These are phyloP conservation scores for Sugiyamaella xylanicola DNA, from an alignment of 1,139 yeast species.

Conservation along the genomic window DNA sequence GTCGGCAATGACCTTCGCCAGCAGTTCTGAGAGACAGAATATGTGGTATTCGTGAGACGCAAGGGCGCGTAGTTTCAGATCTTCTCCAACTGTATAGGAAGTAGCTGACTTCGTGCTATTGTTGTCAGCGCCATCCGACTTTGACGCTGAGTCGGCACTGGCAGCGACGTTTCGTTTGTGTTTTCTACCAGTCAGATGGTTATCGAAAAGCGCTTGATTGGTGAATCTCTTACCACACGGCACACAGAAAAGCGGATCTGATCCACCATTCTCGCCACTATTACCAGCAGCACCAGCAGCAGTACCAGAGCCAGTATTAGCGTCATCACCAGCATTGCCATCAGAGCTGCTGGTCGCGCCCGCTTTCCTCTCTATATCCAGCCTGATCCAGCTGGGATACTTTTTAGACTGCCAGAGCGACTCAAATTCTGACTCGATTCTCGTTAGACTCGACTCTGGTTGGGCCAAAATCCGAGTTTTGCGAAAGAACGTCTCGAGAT, in stretches of 20 bases:
- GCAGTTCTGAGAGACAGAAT: slow-evolving; percentile 40
- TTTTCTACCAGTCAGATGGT: slow-evolving; percentile 75
- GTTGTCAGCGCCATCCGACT: too few relatives aligned
- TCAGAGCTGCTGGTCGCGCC: slow-evolving; percentile 20
- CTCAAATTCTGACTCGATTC: slow-evolving; percentile 44
- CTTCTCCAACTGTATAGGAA: too few relatives aligned
- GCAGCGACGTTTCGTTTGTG: slow-evolving; percentile 57
- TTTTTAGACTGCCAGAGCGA: slow-evolving; percentile 35
- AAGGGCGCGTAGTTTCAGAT: slow-evolving; percentile 25
- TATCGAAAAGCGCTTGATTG: slow-evolving; percentile 63
- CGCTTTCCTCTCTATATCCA: slow-evolving; percentile 39
- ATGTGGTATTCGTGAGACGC: slow-evolving; percentile 46
- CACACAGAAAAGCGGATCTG: slow-evolving; percentile 50
- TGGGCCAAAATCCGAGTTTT: slow-evolving; percentile 57
- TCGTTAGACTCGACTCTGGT: slow-evolving; percentile 42
- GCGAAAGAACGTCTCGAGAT: slow-evolving; percentile 50
- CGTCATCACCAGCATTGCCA: slow-evolving; percentile 13
- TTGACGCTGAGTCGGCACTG: too few relatives aligned
- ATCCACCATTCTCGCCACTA: slow-evolving; percentile 34
- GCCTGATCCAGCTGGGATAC: slow-evolving; percentile 26
- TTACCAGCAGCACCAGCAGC: slow-evolving; percentile 11
- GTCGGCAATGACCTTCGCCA: slow-evolving; percentile 47
- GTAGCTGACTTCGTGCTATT: too few relatives aligned
- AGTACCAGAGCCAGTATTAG: slow-evolving; percentile 34
- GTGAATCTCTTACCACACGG: slow-evolving; percentile 68